phyloP scores from a whole-genome alignment of 2,329 filamentous ascomycete species.

The Talaromyces sp. region DNA sequence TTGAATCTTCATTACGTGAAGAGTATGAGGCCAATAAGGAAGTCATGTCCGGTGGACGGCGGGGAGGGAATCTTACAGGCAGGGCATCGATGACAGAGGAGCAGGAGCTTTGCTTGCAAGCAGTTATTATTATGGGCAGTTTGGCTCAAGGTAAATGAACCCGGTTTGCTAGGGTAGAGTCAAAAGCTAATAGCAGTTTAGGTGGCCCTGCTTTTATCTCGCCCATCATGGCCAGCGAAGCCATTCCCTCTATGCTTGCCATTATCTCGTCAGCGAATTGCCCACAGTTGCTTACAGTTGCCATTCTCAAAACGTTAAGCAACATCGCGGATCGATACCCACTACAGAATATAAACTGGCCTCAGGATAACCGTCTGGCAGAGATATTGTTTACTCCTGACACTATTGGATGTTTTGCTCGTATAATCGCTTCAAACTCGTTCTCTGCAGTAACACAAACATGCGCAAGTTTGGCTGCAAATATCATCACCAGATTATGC shows the following conservation, averaged over 20 bases:
- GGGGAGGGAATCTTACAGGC: slow-evolving; percentile 34
- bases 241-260: slow-evolving; percentile 67
- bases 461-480: slow-evolving; percentile 40
- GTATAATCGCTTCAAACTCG: slow-evolving; percentile 62
- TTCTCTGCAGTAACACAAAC: slow-evolving; percentile 53
- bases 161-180: background rate
- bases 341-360: slow-evolving; percentile 52
- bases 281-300: slow-evolving; percentile 64
- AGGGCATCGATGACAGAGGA: slow-evolving; percentile 52
- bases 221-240: slow-evolving; percentile 66
- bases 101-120: slow-evolving; percentile 69
- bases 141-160: slow-evolving; percentile 69
- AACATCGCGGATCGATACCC: slow-evolving; percentile 65
- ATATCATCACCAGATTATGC: slow-evolving; percentile 61
- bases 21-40: slow-evolving; percentile 31
- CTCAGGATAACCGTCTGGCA: slow-evolving; percentile 54
- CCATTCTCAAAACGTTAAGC: slow-evolving; percentile 70
- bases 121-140: slow-evolving; percentile 79
- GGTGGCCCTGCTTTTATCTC: slow-evolving; percentile 75
- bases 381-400: slow-evolving; percentile 62
- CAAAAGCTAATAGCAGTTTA: slow-evolving; percentile 38
- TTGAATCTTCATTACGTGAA: slow-evolving; percentile 42
- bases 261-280: slow-evolving; percentile 65
- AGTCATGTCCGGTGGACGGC: slow-evolving; percentile 23
- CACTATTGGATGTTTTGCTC: slow-evolving; percentile 60